Percentiles rank a stretch among this genome's conserved stretches.
Conservation (phyloP, 164 flowering plant species). For the Vitis riparia region DNA sequence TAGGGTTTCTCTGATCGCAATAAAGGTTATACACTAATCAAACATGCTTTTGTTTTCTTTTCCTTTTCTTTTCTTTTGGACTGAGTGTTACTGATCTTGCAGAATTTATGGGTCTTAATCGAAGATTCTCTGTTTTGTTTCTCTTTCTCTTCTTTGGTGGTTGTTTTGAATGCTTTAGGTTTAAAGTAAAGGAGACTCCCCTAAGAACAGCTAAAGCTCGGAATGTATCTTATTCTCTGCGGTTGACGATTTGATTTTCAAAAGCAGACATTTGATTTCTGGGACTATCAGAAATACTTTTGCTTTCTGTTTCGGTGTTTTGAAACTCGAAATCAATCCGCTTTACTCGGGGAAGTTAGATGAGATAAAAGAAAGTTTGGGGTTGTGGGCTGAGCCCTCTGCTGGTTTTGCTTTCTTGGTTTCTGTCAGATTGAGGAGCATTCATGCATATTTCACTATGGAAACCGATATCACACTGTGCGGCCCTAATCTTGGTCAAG, state of each 20-base stretch:
- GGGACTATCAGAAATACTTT: conserved; percentile 10
- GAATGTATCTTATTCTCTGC: conserved; percentile 13
- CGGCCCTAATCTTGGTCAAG: conserved; percentile 47
- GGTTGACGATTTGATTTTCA: conserved; percentile 15
- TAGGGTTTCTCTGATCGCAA: conserved; percentile 32
- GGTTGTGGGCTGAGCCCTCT: not conserved
- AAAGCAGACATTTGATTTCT: conserved; percentile 18
- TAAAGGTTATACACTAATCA: conserved; percentile 24
- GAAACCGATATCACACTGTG: conserved; percentile 74
- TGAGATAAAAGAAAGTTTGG: conserved; percentile 2
- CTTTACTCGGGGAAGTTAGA: not conserved
- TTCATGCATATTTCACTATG: conserved; percentile 46
- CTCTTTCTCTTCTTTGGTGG: conserved; percentile 7
- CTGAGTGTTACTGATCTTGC: conserved; percentile 13
- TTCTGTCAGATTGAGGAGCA: conserved; percentile 25
- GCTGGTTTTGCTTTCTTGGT: conserved; percentile 18
- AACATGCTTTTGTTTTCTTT: conserved; percentile 13
- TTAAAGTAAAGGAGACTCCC: conserved; percentile 20
- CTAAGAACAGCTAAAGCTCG: conserved; percentile 9
- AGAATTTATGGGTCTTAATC: conserved; percentile 16
- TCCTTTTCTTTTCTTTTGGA: conserved; percentile 19
- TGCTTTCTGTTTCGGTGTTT: conserved; percentile 9
- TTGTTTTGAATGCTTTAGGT: conserved; percentile 29
- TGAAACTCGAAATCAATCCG: too few relatives aligned
- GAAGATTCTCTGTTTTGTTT: conserved; percentile 18